Base-by-base conservation (phyloP, 768 basidiomycete species). In the Amanita jacksonii region DNA sequence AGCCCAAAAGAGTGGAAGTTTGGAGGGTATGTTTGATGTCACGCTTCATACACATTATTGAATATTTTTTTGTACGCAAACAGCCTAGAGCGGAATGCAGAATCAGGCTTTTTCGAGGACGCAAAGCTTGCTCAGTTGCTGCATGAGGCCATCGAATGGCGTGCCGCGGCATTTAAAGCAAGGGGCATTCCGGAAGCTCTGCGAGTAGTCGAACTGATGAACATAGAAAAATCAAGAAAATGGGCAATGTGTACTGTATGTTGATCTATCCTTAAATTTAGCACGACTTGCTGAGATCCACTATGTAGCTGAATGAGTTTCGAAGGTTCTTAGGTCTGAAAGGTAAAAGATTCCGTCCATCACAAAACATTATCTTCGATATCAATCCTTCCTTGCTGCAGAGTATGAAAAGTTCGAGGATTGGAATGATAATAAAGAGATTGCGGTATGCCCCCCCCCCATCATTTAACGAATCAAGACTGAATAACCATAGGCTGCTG, bases 211-310 rank as follows among this genome's bases (percentile, higher is more conserved):
- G 85, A 89, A 55, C 64, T 85, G 4, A 62, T 87, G 56, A 74
- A 74, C 1, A 86, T 88, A 12, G 64, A 77, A 49, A 79, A 81
- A 55, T 70, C 74, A 23, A 66, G 85, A 48, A 63, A 54, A 15
- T 87, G 84, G 83, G 80, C 79, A 15, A 66, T 68, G n/a, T 87
- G 84, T 56, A 81, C 80, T 12, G 84, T 77, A 52, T 50, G 77
- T 57, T 42, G 12, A 27, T 8, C 42, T 20, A 23, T 6, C 13
- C 31, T n/a, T 41, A 23, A 41, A 40, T 5, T 8, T n/a, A 2
- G 39, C 38, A 38, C 18, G 1, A 13, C 32, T 34, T 24, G 35
- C 36, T 24, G 33, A 51, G 41, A 50, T 28, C 27, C 39, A 35
- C n/a, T 46, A 22, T 38, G 18, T 50, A 76, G 75, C 59, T 83